Conservation (phyloP, 2,329 filamentous ascomycete species). For the Colletotrichum scovillei region DNA sequence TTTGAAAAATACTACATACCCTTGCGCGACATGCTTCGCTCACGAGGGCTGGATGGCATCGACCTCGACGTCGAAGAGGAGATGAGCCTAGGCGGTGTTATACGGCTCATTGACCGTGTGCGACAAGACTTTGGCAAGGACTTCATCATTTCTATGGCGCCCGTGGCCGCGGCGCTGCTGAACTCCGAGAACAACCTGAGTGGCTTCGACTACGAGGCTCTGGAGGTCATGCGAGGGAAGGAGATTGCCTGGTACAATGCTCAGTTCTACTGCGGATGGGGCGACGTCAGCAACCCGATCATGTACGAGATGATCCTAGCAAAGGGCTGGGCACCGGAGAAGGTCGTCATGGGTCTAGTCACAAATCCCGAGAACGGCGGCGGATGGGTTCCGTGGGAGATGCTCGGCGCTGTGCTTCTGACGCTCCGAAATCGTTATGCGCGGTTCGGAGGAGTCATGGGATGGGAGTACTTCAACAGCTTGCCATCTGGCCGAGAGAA, state of each 20-base stretch:
- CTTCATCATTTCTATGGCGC: conserved; percentile 85
- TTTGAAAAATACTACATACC: conserved; percentile 83
- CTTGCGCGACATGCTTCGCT: conserved; percentile 72
- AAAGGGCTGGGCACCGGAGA: conserved; percentile 77
- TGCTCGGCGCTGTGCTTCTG: conserved; percentile 55
- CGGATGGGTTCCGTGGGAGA: conserved; percentile 62
- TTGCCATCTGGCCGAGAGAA: conserved; percentile 69
- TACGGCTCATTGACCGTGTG: conserved; percentile 75
- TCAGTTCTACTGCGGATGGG: conserved; percentile 95
- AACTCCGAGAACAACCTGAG: conserved; percentile 71
- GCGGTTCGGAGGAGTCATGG: conserved; percentile 88
- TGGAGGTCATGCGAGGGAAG: conserved; percentile 74
- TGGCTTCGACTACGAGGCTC: conserved; percentile 82
- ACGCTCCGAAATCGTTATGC: conserved; percentile 64
- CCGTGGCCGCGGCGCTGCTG: conserved; percentile 80
- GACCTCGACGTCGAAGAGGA: conserved; percentile 86
- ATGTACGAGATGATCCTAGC: conserved; percentile 64
- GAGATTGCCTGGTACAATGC: conserved; percentile 88
- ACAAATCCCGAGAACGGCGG: conserved; percentile 80
- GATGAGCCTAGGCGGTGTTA: conserved; percentile 74
- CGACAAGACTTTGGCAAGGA: conserved; percentile 74
- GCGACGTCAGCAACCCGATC: conserved; percentile 59
- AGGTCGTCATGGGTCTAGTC: conserved; percentile 83
- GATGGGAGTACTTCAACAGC: conserved; percentile 95
- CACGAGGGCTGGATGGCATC: conserved; percentile 73